Evolutionary conservation across 257 asterid genomes (phyloP), one percentile per base, ranked within the genome.

Genomic region (Salvia rosmarinus): DNA sequence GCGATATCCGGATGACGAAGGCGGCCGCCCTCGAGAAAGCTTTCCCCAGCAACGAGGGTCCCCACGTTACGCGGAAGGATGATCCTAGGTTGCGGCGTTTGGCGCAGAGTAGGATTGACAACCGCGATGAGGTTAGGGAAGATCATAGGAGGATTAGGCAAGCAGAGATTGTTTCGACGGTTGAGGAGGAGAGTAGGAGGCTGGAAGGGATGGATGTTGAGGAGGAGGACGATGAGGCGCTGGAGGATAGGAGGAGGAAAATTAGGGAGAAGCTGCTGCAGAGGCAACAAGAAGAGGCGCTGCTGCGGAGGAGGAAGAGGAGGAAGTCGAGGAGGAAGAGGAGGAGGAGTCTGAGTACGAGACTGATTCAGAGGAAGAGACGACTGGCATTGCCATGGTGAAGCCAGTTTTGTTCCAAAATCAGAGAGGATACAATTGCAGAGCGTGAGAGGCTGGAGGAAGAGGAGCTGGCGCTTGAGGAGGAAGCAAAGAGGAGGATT

Each of bases 361-460:
- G 84, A 91, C 97, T n/a, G 93, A 91, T 43, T 86, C 96, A 20
- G 97, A 91, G 23, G 97, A 91, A 63, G 97, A 91, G 28, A 75
- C 69, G 58, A 67, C 81, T 11, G 93, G 91, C 40, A 78, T 89
- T 25, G 83, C 87, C 1, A 91, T 91, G 97, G 86, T 84, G 71
- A 91, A 91, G 80, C 96, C 97, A 0, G 89, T 56, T 91, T 89
- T 71, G 95, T 89, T 59, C 94, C 92, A 0, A 91, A 86, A 71
- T 74, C 90, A 0, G 90, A 88, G 80, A 83, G 77, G 99, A 94
- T 68, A 91, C 97, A 8, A 82, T 91, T 39, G 96, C 88, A 2
- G 99, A 94, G 67, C 92, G 96, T 12, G 98, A 91, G 85, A 86
- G 96, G 89, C 82, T 83, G 3, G 96, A 89, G 90, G 96, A 84